A percentile compares a stretch with the other conserved stretches of the same genome.
phyloP scores from a whole-genome alignment of 2,329 filamentous ascomycete species.

The Aphanoascus verrucosus region DNA sequence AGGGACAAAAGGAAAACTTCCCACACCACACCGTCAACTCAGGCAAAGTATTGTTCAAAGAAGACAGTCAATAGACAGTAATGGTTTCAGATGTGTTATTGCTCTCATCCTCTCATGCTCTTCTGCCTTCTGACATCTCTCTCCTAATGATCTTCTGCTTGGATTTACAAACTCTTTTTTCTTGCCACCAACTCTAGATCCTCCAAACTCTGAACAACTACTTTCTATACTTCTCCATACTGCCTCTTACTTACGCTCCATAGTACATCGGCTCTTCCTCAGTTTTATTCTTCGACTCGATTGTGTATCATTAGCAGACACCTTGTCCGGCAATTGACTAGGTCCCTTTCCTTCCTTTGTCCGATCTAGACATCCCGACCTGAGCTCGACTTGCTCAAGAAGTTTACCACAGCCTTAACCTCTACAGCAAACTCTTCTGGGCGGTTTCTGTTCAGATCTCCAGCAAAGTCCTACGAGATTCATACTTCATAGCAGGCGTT shows the following conservation, averaged over 20 bases:
- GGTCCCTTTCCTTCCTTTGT: too few relatives aligned
- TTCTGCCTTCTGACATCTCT: not conserved
- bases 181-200: conserved; percentile 8
- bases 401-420: too few relatives aligned
- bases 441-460: too few relatives aligned
- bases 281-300: not conserved
- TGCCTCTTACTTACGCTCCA: not conserved
- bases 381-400: too few relatives aligned
- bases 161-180: not conserved
- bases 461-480: too few relatives aligned
- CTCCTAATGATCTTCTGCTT: not conserved
- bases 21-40: not conserved
- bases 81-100: not conserved
- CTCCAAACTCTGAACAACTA: conserved; percentile 3
- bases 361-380: too few relatives aligned
- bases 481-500: too few relatives aligned
- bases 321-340: too few relatives aligned
- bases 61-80: not conserved
- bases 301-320: not conserved
- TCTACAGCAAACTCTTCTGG: not conserved
- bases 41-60: not conserved
- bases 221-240: not conserved
- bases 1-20: too few relatives aligned
- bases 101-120: not conserved
- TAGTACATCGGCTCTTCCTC: not conserved